Percentiles rank a stretch among this genome's conserved stretches.
These are phyloP conservation scores for Rhodamnia argentea DNA, from an alignment of 345 rosid genomes.

Conservation along the genomic window DNA sequence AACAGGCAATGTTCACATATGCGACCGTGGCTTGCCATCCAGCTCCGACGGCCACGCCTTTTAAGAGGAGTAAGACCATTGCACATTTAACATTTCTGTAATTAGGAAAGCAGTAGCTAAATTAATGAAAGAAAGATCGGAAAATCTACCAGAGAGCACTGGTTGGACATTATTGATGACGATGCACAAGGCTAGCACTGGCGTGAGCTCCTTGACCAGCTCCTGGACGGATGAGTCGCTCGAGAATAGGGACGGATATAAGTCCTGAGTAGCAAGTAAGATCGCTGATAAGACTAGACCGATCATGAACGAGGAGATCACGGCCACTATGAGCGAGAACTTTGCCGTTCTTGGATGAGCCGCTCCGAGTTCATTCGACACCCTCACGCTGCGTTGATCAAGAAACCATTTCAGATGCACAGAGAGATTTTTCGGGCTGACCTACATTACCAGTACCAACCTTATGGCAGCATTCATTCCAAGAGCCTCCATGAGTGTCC, in stretches of 20 bases:
- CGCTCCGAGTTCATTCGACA: constrained; percentile 78
- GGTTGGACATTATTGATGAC: constrained; percentile 68
- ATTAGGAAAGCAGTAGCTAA: constrained; percentile 19
- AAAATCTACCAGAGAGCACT: constrained; percentile 63
- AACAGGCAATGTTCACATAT: constrained; percentile 48
- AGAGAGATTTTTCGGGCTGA: neutral
- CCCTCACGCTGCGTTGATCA: constrained; percentile 42
- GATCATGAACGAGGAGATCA: constrained; percentile 30
- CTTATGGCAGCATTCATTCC: constrained; percentile 79
- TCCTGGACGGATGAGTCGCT: constrained; percentile 25
- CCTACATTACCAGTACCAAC: constrained; percentile 9
- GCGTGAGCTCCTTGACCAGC: constrained; percentile 54
- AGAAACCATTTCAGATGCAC: neutral
- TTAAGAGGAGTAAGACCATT: neutral
- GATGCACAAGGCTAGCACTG: constrained; percentile 53
- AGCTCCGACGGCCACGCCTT: constrained; percentile 11
- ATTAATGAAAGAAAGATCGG: constrained; percentile 15
- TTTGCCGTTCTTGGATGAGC: constrained; percentile 35
- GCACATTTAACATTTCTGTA: neutral
- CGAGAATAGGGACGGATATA: constrained; percentile 52
- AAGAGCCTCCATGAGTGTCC: constrained; percentile 55
- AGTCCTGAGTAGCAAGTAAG: constrained; percentile 22
- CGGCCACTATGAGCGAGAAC: constrained; percentile 41
- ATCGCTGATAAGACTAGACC: constrained; percentile 35
- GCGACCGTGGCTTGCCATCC: constrained; percentile 71